Base-by-base conservation (phyloP, 495 filamentous ascomycete species). In the Podospora sp. region DNA sequence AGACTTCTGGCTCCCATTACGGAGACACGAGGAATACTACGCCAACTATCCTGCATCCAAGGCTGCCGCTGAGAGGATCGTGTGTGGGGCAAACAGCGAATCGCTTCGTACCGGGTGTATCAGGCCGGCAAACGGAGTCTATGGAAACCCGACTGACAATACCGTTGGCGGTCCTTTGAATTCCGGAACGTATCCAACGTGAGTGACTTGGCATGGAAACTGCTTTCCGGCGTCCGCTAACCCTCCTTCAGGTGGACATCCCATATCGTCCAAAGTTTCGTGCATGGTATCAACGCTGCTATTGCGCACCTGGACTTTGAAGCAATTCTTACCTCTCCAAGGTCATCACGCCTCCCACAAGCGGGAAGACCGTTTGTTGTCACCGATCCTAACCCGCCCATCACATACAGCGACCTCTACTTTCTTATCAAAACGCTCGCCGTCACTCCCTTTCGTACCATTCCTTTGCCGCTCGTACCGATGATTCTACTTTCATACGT, bases 281-380 rank as follows among this genome's bases (percentile, higher is more conserved):
- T 84, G 36, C 85, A 87, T 66, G 85, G 84, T 35, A 80, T 82
- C 64, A 87, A 88, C 71, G 83, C 85, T 22, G 84, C 85, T 0
- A 33, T 87, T 63, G 84, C 84, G 4, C 86, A 88, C 59, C 76
- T 88, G n/a, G 73, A 86, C n/a, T 84, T 86, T 55, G 84, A 87
- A 64, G 80, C 77, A 0, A 66, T 76, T 14, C 73, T 80, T 0
- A 72, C 74, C 7, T 56, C 60, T 0, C 67, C 67, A 1, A 25
- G 60, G n/a, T 58, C 72, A 0, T 58, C 69, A 8, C 60, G 65
- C 72, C 49, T 75, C 67, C 61, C 74, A 75, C 56, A 76, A 73
- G 72, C 80, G 70, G 72, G 83, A 70, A 76, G 80, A 60, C 75
- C 76, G 27, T 77, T 82, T 61, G 57, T 77, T 22, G 65, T 84